Evolutionary conservation across 169 alveolate species (phyloP).

Genomic region (Pseudocohnilembus persalinus): DNA sequence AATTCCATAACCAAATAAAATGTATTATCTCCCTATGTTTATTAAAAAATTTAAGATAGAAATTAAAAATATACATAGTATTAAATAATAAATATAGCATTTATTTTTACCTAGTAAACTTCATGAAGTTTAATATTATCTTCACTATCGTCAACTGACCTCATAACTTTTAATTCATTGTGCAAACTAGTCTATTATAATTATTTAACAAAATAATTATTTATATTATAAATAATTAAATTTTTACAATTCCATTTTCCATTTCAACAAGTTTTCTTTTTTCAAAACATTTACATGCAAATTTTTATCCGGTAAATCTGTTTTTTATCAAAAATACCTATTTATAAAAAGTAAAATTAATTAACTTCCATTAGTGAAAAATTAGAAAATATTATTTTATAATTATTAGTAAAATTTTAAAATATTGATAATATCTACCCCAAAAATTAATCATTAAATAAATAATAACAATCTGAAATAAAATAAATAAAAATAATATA

Average conservation of each 20-base stretch:
- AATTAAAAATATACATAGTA: background rate
- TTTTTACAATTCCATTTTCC: background rate
- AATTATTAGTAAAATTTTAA: too few relatives aligned
- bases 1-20: conserved; percentile 9
- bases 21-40: conserved; percentile 2
- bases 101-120: background rate
- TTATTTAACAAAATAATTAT: background rate
- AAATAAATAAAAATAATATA: too few relatives aligned
- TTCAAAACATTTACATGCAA: conserved; percentile 3
- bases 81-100: too few relatives aligned
- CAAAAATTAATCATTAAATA: too few relatives aligned
- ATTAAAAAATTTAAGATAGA: too few relatives aligned
- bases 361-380: too few relatives aligned
- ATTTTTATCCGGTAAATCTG: background rate
- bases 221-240: background rate
- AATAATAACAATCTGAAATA: too few relatives aligned
- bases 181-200: background rate
- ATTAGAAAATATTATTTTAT: too few relatives aligned
- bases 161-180: background rate
- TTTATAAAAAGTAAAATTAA: too few relatives aligned
- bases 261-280: background rate
- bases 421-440: too few relatives aligned
- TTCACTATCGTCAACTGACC: background rate
- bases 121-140: background rate
- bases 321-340: background rate